Evolutionary conservation across 2,329 filamentous ascomycete genomes (phyloP), one percentile per base, ranked within the genome.

Genomic region (Penicillium freii): DNA sequence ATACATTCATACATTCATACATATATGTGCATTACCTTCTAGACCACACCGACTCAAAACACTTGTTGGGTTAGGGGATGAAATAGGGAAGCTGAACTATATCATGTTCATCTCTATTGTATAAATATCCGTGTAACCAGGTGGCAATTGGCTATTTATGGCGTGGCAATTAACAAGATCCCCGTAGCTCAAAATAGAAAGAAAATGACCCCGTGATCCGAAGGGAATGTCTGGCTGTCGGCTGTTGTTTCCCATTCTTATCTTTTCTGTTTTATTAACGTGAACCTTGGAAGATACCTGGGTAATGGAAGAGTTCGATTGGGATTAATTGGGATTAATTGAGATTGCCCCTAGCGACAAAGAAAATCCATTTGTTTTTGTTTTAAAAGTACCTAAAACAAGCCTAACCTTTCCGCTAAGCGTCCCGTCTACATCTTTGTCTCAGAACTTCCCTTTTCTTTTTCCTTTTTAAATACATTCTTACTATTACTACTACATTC

Each of bases 341-440:
- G 31, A 5, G 15, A 34, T 61, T 56, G 58, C 51, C 60, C 60
- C 60, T 62, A 58, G 58, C 58, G 60, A 61, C 60, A 43, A 38
- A n/a, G 31, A 15, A 33, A 33, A 33, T 15, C 11, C 5, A 13
- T 33, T 33, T 33, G 5, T 33, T 33, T 31, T 33, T 13, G 31
- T 13, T 31, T 31, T 33, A 6, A 13, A 33, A 33, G 31, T 33
- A 31, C 29, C 27, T 11, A 44, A 55, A 51, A 51, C 47, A 51
- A 38, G 46, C 31, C 53, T 51, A 51, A 44, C 13, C 46, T 43
- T 29, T 57, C 48, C 33, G 21, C 27, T 31, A 51, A 39, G 48
- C 52, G 46, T 34, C 50, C 50, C 34, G 36, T 43, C 31, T 46
- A 36, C 54, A 29, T 44, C 36, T 38, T 56, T 56, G 56, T 59